Evolutionary conservation across 495 filamentous ascomycete species (phyloP), one percentile per base, ranked within the genome.

Genomic region (Penicillium riverlandense): DNA sequence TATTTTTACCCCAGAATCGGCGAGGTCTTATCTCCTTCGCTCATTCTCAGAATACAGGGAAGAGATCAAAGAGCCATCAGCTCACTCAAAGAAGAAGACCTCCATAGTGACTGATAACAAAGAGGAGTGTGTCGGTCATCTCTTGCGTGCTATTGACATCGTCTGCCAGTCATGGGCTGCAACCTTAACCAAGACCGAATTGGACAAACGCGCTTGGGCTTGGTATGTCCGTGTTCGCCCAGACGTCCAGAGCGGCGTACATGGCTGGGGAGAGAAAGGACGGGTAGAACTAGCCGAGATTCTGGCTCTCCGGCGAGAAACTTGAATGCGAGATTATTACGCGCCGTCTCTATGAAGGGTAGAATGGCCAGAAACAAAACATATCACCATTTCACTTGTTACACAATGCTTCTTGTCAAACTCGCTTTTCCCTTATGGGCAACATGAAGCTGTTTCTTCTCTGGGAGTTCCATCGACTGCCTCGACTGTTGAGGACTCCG

Each of bases 191-290:
- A 57, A 61, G 1, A 63, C 74, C 5, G 85, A 94, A 50, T 67
- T 91, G 31, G 86, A 92, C 55, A 67, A 72, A 47, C 71, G 82
- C 40, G 83, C 85, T 27, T 94, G 88, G 87, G 60, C 69, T 22
- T 92, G 87, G 87, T 94, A 94, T 59, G 64, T 83, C 2, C 73
- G 71, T 22, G 83, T 90, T 7, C 67, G 88, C 39, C 88, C 88
- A 0, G 79, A 81, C 0, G 83, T 92, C 3, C 80, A 84, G 43
- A 62, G 67, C 38, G 88, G 87, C 1, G 77, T 75, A 38, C 78
- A 73, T 33, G 88, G 88, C 3, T 91, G 88, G 88, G 88, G 88
- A 11, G 84, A 83, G 14, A 90, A 90, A 59, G 85, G 84, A 11
- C 65, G 69, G 36, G 72, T 92, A 11, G 80, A 68, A 54, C 57